Conservation (phyloP, 352 stramenopile species). For the Globisporangium echinulatum region DNA sequence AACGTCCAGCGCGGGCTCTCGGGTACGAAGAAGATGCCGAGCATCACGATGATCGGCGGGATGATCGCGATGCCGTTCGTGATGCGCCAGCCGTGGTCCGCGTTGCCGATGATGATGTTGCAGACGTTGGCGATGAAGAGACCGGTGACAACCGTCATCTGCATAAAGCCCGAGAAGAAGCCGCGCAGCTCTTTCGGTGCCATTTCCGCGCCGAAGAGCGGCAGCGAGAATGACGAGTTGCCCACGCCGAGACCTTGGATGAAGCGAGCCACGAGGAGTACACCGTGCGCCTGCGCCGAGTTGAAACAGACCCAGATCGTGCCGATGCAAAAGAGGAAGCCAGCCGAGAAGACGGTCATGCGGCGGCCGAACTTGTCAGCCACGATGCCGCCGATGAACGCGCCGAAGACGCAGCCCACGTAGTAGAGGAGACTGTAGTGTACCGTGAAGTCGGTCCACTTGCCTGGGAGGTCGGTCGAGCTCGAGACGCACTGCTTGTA, state of each 20-base stretch:
- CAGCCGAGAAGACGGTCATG: conserved; percentile 27
- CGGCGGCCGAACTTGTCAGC: conserved; percentile 32
- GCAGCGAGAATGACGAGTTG: conserved; percentile 40
- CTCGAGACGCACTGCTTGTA: conserved; percentile 18
- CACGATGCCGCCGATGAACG: conserved; percentile 20
- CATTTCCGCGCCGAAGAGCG: conserved; percentile 37
- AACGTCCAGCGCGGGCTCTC: conserved; percentile 49
- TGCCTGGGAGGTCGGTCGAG: conserved; percentile 17
- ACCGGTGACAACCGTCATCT: conserved; percentile 35
- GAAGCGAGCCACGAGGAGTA: conserved; percentile 24
- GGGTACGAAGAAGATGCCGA: conserved; percentile 36
- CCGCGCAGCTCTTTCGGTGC: conserved; percentile 33
- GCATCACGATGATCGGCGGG: conserved; percentile 30
- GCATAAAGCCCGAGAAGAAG: conserved; percentile 33
- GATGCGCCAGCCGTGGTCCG: conserved; percentile 24
- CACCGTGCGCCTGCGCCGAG: conserved; percentile 14
- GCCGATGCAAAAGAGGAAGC: conserved; percentile 30
- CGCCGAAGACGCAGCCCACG: conserved; percentile 31
- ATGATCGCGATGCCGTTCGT: conserved; percentile 24
- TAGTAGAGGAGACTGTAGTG: conserved; percentile 39
- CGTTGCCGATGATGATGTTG: conserved; percentile 22
- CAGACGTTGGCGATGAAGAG: conserved; percentile 34
- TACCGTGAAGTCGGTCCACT: conserved; percentile 37
- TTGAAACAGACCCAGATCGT: conserved; percentile 25
- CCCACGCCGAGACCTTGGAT: conserved; percentile 34